Evolutionary conservation across 2,329 filamentous ascomycete species (phyloP).

Genomic region (Penicillium oxalicum): DNA sequence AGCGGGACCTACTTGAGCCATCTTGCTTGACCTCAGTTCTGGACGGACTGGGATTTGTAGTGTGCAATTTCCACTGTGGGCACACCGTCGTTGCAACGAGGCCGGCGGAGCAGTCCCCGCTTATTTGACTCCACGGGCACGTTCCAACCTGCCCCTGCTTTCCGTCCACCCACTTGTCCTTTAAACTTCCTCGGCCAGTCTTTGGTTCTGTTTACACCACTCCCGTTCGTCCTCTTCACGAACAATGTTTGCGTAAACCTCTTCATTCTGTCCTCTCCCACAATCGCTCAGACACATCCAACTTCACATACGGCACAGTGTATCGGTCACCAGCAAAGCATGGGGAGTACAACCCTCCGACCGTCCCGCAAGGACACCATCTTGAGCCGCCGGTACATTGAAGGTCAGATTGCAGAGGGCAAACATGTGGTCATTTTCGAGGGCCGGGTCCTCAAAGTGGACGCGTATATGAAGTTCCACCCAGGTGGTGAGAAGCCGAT

Average conservation of each 20-base stretch:
- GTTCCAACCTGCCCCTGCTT: constrained; percentile 10
- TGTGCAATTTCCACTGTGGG: too few relatives aligned
- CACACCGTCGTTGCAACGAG: background rate
- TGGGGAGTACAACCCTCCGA: constrained; percentile 17
- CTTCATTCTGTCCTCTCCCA: background rate
- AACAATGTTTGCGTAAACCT: background rate
- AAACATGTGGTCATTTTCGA: constrained; percentile 75
- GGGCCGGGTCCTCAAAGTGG: constrained; percentile 74
- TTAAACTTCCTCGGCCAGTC: background rate
- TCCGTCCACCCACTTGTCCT: constrained; percentile 7
- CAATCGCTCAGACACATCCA: background rate
- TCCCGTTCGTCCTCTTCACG: background rate
- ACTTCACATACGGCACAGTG: background rate
- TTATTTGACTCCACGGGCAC: constrained; percentile 13
- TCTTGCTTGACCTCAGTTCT: constrained; percentile 7
- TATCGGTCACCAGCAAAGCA: constrained; percentile 6
- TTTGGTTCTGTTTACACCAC: too few relatives aligned
- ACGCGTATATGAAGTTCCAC: constrained; percentile 83
- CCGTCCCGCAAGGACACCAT: constrained; percentile 43
- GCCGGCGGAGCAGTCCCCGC: constrained; percentile 18
- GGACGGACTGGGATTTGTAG: constrained; percentile 1
- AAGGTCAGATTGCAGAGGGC: constrained; percentile 77
- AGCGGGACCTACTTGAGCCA: constrained; percentile 18
- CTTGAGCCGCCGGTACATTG: constrained; percentile 61
- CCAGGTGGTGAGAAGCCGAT: constrained; percentile 90